Evolutionary conservation across 1,139 yeast genomes (phyloP).

Genomic region (Suhomyces taliae): DNA sequence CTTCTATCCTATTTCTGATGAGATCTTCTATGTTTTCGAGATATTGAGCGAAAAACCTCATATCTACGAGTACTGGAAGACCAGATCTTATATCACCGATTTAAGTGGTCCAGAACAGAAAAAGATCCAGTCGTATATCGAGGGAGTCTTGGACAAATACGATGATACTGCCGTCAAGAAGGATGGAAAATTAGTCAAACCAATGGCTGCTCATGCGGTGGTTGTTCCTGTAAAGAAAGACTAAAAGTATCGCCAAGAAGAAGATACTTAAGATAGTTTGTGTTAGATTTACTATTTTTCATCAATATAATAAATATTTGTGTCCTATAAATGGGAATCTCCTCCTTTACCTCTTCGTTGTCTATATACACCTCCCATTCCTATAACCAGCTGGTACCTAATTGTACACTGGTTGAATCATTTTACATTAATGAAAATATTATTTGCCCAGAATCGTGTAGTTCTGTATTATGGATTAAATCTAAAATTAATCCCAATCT

Average conservation of each 20-base stretch:
- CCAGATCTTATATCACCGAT: conserved; percentile 58
- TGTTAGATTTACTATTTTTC: too few relatives aligned
- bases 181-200: conserved; percentile 13
- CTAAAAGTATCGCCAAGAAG: not conserved
- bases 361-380: too few relatives aligned
- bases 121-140: conserved; percentile 30
- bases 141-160: conserved; percentile 21
- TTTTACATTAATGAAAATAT: too few relatives aligned
- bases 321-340: too few relatives aligned
- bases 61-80: conserved; percentile 55
- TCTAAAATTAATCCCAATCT: too few relatives aligned
- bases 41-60: conserved; percentile 28
- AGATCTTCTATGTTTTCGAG: conserved; percentile 33
- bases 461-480: too few relatives aligned
- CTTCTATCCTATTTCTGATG: conserved; percentile 30
- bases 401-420: too few relatives aligned
- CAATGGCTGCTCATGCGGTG: conserved; percentile 18
- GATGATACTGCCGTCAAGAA: conserved; percentile 10
- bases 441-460: too few relatives aligned
- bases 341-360: too few relatives aligned
- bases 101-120: conserved; percentile 38
- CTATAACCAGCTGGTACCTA: too few relatives aligned
- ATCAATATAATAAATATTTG: too few relatives aligned
- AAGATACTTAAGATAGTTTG: not conserved
- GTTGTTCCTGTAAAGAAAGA: conserved; percentile 9